These are phyloP conservation scores for Hypocrella siamensis DNA, from an alignment of 2,329 filamentous ascomycete genomes.

Conservation along the genomic window DNA sequence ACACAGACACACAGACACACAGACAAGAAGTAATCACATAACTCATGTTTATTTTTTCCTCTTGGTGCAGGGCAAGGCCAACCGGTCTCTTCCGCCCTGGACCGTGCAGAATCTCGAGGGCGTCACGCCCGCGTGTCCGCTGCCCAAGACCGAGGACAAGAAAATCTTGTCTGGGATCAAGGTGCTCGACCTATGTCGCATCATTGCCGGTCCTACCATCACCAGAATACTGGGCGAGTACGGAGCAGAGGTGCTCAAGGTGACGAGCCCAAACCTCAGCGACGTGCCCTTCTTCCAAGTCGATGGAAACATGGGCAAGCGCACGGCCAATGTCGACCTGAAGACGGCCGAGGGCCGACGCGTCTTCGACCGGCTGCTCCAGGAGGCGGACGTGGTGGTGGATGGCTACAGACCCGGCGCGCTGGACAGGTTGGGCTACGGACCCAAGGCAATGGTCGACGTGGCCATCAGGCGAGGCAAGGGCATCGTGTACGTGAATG, in stretches of 20 bases:
- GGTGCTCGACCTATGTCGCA: constrained; percentile 59
- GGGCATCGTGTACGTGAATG: constrained; percentile 52
- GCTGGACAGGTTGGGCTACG: constrained; percentile 47
- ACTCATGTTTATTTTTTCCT: too few species aligned
- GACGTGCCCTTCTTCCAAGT: constrained; percentile 61
- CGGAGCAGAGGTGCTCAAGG: constrained; percentile 57
- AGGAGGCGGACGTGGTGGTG: constrained; percentile 46
- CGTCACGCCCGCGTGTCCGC: constrained; percentile 28
- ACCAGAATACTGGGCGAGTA: constrained; percentile 58
- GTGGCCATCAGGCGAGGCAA: constrained; percentile 38
- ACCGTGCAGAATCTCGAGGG: constrained; percentile 33
- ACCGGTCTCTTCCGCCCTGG: constrained; percentile 26
- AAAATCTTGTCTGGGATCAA: constrained; percentile 43
- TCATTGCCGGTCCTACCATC: constrained; percentile 63
- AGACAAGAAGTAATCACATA: too few species aligned
- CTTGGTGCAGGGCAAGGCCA: constrained; percentile 30
- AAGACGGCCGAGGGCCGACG: constrained; percentile 35
- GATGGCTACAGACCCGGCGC: constrained; percentile 57
- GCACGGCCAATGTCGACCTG: constrained; percentile 47
- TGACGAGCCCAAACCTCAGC: constrained; percentile 51
- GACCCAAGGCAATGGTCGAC: constrained; percentile 34
- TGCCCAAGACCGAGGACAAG: constrained; percentile 11
- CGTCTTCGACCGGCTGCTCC: constrained; percentile 42
- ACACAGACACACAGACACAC: too few species aligned
- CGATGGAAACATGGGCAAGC: constrained; percentile 58